Percentiles rank a stretch among this genome's conserved stretches.
Conservation (phyloP, 257 asterid species). For the Solanum medicagineum region DNA sequence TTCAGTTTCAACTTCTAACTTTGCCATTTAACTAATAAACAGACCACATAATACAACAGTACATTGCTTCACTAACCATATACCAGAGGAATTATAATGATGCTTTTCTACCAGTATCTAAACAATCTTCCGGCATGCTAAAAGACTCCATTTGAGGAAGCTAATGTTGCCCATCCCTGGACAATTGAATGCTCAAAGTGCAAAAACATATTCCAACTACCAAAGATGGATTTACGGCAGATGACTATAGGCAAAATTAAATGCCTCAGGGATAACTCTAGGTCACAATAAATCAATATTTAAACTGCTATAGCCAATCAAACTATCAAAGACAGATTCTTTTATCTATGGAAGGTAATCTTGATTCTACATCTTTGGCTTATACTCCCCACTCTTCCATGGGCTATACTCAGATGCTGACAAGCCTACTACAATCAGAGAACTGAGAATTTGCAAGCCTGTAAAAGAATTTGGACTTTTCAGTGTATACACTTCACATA, state of each 20-base stretch:
- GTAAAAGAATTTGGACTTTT: neutral
- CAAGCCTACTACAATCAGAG: neutral
- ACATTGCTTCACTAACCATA: neutral
- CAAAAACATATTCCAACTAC: neutral
- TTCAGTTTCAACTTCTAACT: neutral
- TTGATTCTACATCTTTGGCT: neutral
- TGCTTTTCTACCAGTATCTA: neutral
- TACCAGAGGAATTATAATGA: neutral
- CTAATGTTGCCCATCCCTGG: neutral
- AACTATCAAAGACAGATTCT: neutral
- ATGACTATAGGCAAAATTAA: neutral
- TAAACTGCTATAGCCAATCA: neutral
- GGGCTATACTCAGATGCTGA: neutral
- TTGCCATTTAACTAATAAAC: neutral
- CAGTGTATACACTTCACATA: neutral
- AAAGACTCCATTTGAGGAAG: neutral
- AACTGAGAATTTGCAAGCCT: neutral
- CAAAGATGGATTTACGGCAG: neutral
- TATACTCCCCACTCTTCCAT: neutral
- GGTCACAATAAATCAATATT: neutral
- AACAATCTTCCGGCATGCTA: neutral
- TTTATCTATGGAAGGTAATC: neutral
- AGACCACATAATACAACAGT: neutral
- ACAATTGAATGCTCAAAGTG: neutral
- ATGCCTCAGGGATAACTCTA: neutral